Percentiles rank a stretch among this genome's conserved stretches.
Evolutionary conservation across 2,329 filamentous ascomycete genomes (phyloP).

Genomic region (Arthrobotrys megalospora): DNA sequence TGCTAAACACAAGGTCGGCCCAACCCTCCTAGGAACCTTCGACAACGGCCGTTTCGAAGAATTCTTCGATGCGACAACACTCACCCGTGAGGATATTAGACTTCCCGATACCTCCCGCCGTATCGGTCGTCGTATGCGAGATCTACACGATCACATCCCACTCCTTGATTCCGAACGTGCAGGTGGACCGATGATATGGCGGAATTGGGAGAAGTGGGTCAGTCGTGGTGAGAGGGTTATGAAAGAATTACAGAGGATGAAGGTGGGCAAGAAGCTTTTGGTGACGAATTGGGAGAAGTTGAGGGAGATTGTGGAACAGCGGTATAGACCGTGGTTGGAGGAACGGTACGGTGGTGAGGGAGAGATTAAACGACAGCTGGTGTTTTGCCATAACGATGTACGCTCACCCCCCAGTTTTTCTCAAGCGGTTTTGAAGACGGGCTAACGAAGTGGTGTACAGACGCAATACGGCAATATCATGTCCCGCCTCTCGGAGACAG

Average conservation of each 20-base stretch:
- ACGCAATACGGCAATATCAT: conserved; percentile 99
- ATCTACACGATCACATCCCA: conserved; percentile 93
- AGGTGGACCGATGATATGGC: conserved; percentile 85
- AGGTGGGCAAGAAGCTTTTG: conserved; percentile 77
- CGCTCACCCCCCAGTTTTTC: background rate
- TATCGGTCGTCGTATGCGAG: conserved; percentile 97
- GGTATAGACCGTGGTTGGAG: conserved; percentile 81
- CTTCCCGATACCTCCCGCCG: conserved; percentile 87
- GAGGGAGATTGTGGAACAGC: conserved; percentile 77
- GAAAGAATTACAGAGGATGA: conserved; percentile 72
- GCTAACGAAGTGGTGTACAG: conserved; percentile 68
- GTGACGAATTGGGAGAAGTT: conserved; percentile 88
- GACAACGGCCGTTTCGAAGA: conserved; percentile 96
- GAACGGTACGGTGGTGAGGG: conserved; percentile 75
- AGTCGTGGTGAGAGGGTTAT: conserved; percentile 73
- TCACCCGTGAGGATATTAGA: conserved; percentile 82
- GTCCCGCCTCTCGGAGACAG: conserved; percentile 71
- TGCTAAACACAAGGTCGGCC: conserved; percentile 92
- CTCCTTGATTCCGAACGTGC: conserved; percentile 83
- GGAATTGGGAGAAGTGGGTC: conserved; percentile 95
- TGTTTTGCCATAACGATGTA: conserved; percentile 99
- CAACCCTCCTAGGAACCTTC: conserved; percentile 90
- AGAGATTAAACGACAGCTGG: conserved; percentile 80
- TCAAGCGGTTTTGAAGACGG: conserved; percentile 55
- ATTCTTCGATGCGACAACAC: conserved; percentile 82